phyloP scores from a whole-genome alignment of 2,329 filamentous ascomycete genomes.

The Ceratocystis eucalypticola region DNA sequence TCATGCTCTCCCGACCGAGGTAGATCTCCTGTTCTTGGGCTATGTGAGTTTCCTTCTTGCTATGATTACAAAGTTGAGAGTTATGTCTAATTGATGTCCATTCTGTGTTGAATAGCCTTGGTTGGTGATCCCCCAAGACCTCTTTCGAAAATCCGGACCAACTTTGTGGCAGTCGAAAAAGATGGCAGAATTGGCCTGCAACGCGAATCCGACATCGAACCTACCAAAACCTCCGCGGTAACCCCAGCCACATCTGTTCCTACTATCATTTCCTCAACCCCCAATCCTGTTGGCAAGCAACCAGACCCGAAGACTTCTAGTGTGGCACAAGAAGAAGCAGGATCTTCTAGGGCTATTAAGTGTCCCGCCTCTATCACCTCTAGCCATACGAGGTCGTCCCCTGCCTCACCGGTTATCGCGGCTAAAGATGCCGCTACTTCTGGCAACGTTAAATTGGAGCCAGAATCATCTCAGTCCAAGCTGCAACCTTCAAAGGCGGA shows the following conservation, averaged over 20 bases:
- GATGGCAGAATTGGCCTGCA: conserved; percentile 43
- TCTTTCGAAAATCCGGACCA: conserved; percentile 61
- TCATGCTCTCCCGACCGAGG: conserved; percentile 48
- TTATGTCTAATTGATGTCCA: conserved; percentile 16
- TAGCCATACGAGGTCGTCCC: too few relatives aligned
- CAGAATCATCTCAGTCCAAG: neutral
- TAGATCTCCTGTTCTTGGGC: conserved; percentile 46
- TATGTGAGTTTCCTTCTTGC: conserved; percentile 27
- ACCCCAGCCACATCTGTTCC: conserved; percentile 19
- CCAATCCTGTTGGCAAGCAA: neutral
- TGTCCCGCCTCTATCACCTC: neutral
- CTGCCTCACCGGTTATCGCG: neutral
- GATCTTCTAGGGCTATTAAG: neutral
- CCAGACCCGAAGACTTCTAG: neutral
- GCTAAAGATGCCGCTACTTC: neutral
- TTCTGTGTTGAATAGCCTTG: neutral
- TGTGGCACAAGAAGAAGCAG: neutral
- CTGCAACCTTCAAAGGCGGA: neutral
- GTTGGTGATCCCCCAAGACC: conserved; percentile 42
- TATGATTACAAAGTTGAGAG: conserved; percentile 21
- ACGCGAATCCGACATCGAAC: conserved; percentile 33
- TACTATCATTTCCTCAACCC: neutral
- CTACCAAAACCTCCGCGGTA: conserved; percentile 21
- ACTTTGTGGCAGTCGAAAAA: conserved; percentile 60
- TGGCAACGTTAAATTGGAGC: neutral